phyloP scores from a whole-genome alignment of 129 eudicot species.

The Flaveria brownii region DNA sequence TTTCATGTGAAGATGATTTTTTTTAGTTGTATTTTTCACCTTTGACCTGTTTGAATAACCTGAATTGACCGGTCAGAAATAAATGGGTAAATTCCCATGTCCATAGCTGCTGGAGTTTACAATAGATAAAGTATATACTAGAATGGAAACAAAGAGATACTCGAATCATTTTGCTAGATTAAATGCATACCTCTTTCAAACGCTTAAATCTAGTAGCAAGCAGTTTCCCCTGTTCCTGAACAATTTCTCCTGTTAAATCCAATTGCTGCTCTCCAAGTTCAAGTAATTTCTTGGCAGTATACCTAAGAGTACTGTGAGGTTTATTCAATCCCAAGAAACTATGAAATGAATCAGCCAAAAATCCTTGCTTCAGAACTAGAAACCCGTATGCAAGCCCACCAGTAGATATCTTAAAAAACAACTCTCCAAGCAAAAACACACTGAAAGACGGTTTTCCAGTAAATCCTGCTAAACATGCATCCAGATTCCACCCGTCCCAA shows the following conservation, averaged over 20 bases:
- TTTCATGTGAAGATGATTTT: neutral
- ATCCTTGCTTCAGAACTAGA: constrained; percentile 66
- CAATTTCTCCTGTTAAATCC: constrained; percentile 33
- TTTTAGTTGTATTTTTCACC: neutral
- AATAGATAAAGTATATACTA: neutral
- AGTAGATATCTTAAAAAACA: constrained; percentile 75
- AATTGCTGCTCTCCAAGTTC: constrained; percentile 61
- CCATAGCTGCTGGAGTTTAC: constrained; percentile 1
- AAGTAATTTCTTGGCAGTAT: constrained; percentile 77
- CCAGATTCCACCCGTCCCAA: constrained; percentile 68
- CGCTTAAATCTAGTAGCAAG: constrained; percentile 59
- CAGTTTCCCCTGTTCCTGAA: constrained; percentile 50
- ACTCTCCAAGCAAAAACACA: constrained; percentile 76
- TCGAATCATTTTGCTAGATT: neutral
- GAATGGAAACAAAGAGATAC: neutral
- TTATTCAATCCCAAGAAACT: constrained; percentile 72
- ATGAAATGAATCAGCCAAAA: constrained; percentile 58
- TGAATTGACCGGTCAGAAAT: neutral
- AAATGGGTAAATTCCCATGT: too few relatives aligned
- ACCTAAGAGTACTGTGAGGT: constrained; percentile 79
- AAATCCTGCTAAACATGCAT: constrained; percentile 47
- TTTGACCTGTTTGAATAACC: neutral
- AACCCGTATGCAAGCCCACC: constrained; percentile 84
- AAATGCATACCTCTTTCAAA: constrained; percentile 63
- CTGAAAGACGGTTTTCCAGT: constrained; percentile 48